A percentile compares a stretch with the other conserved stretches of the same genome.
These are phyloP conservation scores for Cyberlindnera meyerae DNA, from an alignment of 805 yeast genomes.

Conservation along the genomic window DNA sequence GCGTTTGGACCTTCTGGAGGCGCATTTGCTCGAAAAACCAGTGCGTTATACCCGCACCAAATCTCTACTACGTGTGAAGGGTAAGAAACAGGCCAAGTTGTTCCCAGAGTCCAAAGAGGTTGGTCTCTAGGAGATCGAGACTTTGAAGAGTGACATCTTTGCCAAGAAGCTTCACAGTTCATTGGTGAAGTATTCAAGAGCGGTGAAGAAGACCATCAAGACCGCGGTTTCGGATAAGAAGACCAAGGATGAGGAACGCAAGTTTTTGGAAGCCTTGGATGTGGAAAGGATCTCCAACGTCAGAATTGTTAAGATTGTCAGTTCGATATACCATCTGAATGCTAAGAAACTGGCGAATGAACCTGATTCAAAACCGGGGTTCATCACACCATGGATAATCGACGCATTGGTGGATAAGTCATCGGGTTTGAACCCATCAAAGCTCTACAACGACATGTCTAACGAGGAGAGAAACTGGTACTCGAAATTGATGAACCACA, in stretches of 20 bases:
- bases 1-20: conserved; percentile 54
- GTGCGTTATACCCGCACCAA: conserved; percentile 48
- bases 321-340: conserved; percentile 13
- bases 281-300: conserved; percentile 23
- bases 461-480: conserved; percentile 25
- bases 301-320: conserved; percentile 17
- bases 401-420: conserved; percentile 28
- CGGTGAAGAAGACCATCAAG: conserved; percentile 28
- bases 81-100: conserved; percentile 37
- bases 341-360: conserved; percentile 10
- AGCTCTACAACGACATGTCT: conserved; percentile 36
- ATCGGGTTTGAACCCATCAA: conserved; percentile 38
- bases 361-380: conserved; percentile 1
- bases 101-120: conserved; percentile 35
- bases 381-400: conserved; percentile 25
- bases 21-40: conserved; percentile 36
- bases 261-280: conserved; percentile 22
- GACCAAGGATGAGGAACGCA: conserved; percentile 10
- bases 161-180: conserved; percentile 46
- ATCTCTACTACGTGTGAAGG: conserved; percentile 23
- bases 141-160: conserved; percentile 41
- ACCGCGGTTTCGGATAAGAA: conserved; percentile 11
- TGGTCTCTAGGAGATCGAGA: conserved; percentile 40
- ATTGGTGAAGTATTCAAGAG: conserved; percentile 35
- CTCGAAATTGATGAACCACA: conserved; percentile 41